Percentiles rank a stretch among this genome's conserved stretches.
These are phyloP conservation scores for Phytophthora sp. DNA, from an alignment of 352 stramenopile genomes.

Conservation along the genomic window DNA sequence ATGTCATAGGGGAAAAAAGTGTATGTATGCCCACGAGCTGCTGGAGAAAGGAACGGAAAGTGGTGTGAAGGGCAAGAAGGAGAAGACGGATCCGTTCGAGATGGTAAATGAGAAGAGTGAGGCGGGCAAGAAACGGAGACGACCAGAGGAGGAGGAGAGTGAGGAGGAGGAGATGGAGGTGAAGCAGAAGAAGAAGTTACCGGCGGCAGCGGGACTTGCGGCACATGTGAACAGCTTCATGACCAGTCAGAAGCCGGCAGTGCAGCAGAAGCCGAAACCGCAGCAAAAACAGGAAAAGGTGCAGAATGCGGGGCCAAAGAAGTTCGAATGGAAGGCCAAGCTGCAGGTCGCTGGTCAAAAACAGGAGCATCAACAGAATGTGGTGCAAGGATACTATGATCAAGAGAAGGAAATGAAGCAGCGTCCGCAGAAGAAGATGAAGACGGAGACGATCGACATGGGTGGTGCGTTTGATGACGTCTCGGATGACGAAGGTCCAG, in stretches of 20 bases:
- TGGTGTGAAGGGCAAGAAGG: slow-evolving; percentile 15
- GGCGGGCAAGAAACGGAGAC: slow-evolving; percentile 36
- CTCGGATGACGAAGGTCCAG: slow-evolving; percentile 49
- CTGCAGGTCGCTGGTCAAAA: neutral
- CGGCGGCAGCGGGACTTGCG: slow-evolving; percentile 31
- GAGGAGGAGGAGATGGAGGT: slow-evolving; percentile 31
- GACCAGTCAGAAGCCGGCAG: slow-evolving; percentile 22
- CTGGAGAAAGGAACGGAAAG: slow-evolving; percentile 27
- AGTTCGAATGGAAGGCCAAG: slow-evolving; percentile 48
- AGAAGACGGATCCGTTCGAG: slow-evolving; percentile 43
- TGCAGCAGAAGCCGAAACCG: slow-evolving; percentile 8
- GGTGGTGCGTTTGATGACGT: slow-evolving; percentile 72
- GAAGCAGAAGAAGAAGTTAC: slow-evolving; percentile 13
- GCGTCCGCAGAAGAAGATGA: slow-evolving; percentile 37
- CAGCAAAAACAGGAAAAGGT: slow-evolving; percentile 6
- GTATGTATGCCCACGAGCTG: slow-evolving; percentile 67
- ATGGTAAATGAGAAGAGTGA: slow-evolving; percentile 35
- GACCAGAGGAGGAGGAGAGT: slow-evolving; percentile 35
- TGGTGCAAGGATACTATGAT: neutral
- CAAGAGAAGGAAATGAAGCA: slow-evolving; percentile 14
- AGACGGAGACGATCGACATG: slow-evolving; percentile 75
- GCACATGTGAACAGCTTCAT: slow-evolving; percentile 52
- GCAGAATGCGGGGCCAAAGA: slow-evolving; percentile 15
- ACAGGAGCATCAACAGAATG: slow-evolving; percentile 10
- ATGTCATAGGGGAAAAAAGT: slow-evolving; percentile 77